Percentiles rank a stretch among this genome's conserved stretches.
phyloP scores from a whole-genome alignment of 768 basidiomycete genomes.

The Suillus decipiens region DNA sequence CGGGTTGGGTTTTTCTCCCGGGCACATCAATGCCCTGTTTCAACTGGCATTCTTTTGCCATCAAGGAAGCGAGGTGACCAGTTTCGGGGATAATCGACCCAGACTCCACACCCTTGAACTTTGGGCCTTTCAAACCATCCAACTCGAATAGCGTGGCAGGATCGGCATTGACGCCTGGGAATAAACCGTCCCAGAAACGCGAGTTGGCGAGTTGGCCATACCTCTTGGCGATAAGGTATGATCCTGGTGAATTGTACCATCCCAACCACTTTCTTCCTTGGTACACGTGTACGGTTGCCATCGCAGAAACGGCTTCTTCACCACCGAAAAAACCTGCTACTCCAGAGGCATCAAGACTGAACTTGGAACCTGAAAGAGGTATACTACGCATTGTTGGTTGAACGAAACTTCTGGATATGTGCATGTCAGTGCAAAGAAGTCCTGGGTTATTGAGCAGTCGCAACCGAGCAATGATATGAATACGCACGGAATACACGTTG shows the following conservation, averaged over 20 bases:
- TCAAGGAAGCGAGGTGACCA: conserved; percentile 32
- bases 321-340: conserved; percentile 41
- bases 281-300: conserved; percentile 39
- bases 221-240: conserved; percentile 36
- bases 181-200: conserved; percentile 36
- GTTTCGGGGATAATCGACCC: conserved; percentile 34
- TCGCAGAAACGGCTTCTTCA: conserved; percentile 40
- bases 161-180: conserved; percentile 35
- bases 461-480: not conserved
- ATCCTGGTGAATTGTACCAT: conserved; percentile 42
- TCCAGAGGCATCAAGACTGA: conserved; percentile 33
- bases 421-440: conserved; percentile 22
- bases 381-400: conserved; percentile 18
- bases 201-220: conserved; percentile 35
- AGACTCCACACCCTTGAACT: conserved; percentile 34
- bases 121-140: conserved; percentile 33
- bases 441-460: not conserved
- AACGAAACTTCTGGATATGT: conserved; percentile 17
- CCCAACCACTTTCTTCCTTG: conserved; percentile 36
- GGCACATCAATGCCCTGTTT: conserved; percentile 18
- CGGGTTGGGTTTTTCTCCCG: conserved; percentile 26
- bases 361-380: conserved; percentile 22
- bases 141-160: conserved; percentile 34
- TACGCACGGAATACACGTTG: not conserved
- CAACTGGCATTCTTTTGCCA: conserved; percentile 26